These are phyloP conservation scores for Aspergillus latus DNA, from an alignment of 2,329 filamentous ascomycete species.

Conservation along the genomic window DNA sequence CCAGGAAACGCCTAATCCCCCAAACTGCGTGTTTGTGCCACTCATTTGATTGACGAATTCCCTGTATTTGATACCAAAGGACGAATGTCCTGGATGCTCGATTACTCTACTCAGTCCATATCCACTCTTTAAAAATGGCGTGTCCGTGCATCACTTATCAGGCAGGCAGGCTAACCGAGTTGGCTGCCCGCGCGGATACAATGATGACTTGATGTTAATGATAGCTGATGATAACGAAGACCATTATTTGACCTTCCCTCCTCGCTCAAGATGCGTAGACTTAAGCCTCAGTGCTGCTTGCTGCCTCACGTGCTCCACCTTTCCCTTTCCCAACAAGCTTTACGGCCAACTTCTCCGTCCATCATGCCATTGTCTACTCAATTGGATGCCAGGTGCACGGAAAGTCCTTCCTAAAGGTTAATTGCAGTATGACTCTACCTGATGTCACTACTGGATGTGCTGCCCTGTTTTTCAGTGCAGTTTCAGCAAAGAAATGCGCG, in stretches of 20 bases:
- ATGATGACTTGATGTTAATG: slow-evolving; percentile 16
- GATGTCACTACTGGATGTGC: background rate
- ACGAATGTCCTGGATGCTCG: slow-evolving; percentile 12
- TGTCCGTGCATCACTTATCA: slow-evolving; percentile 2
- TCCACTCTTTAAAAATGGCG: slow-evolving; percentile 19
- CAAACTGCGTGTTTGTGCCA: slow-evolving; percentile 15
- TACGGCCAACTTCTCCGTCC: background rate
- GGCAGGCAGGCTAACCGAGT: background rate
- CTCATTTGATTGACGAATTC: slow-evolving; percentile 31
- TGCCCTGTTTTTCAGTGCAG: background rate
- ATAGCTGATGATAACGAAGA: slow-evolving; percentile 26
- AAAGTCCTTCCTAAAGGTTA: background rate
- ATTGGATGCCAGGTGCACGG: background rate
- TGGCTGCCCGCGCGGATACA: slow-evolving; percentile 9
- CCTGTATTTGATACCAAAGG: slow-evolving; percentile 36
- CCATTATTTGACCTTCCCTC: slow-evolving; percentile 1
- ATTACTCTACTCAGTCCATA: slow-evolving; percentile 22
- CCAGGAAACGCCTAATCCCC: slow-evolving; percentile 23
- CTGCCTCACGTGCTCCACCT: background rate
- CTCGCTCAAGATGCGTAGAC: background rate
- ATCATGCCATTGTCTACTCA: background rate
- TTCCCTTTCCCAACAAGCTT: background rate
- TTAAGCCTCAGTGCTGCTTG: background rate
- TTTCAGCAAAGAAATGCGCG: background rate
- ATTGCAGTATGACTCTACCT: background rate